These are phyloP conservation scores for Hyaloscypha bicolor DNA, from an alignment of 495 filamentous ascomycete species.

Conservation along the genomic window DNA sequence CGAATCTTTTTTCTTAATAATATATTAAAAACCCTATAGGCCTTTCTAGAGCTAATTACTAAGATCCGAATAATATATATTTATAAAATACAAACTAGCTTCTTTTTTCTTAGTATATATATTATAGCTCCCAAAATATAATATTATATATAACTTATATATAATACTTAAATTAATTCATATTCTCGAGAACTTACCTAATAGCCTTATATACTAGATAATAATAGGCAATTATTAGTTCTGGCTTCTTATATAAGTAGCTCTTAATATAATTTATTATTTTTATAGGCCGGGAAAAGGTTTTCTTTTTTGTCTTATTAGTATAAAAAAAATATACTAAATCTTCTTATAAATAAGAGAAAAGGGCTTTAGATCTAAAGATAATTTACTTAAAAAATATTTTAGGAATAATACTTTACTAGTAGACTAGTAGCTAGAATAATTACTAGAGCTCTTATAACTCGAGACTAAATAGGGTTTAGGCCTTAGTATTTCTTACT, in stretches of 20 bases:
- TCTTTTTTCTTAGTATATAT: not conserved
- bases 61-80: too few species aligned
- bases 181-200: not conserved
- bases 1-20: too few species aligned
- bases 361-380: not conserved
- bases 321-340: not conserved
- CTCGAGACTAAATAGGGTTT: too few species aligned
- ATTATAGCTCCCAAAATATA: not conserved
- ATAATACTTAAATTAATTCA: not conserved
- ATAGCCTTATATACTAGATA: not conserved
- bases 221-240: not conserved
- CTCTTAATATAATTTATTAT: not conserved
- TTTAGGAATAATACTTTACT: too few species aligned
- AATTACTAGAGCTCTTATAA: too few species aligned
- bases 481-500: slow-evolving; percentile 1
- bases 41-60: too few species aligned
- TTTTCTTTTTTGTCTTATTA: not conserved
- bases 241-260: not conserved
- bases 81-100: too few species aligned
- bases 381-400: too few species aligned
- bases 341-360: not conserved
- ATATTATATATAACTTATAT: not conserved
- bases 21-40: too few species aligned
- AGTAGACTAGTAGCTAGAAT: too few species aligned
- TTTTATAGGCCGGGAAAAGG: not conserved